Base-by-base conservation (phyloP, 1,284 basidiomycete species). In the Rhizoctonia solani region DNA sequence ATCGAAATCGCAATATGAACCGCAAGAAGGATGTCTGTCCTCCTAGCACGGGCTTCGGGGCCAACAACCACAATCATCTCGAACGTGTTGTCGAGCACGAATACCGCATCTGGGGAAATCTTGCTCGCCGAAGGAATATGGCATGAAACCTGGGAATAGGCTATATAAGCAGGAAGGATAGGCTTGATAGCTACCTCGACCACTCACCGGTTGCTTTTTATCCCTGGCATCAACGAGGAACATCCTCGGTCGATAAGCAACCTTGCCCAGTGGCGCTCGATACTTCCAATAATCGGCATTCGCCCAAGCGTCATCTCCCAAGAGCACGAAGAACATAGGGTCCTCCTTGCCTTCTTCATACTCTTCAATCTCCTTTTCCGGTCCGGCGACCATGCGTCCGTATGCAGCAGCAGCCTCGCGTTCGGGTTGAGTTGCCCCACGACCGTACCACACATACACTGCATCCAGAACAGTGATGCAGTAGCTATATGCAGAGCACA, bases 321-420 rank as follows among this genome's bases (percentile, higher is more conserved):
- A 79, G 50, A 89, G 82, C 84, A 89, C 86, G 88, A 90, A 90
- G 73, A 92, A 91, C 83, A 91, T 85, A 67, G 90, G 88, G 66
- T 90, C 87, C 27, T 81, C 76, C 41, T 77, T 76, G 27, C 83
- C 81, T 58, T 81, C 82, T 71, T 84, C 81, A n/a, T 84, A 84
- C 68, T 88, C 85, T 6, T 83, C 75, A 23, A 85, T 76, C 11
- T 74, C 75, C 2, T 76, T 76, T 2, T 78, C 75, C 30, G 77
- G 77, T 5, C 74, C 71, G 0, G 78, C 76, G 30, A 91, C 76
- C 4, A 74, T 76, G 47, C 78, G 76, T 4, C 83, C 87, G 74
- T 92, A 92, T 69, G 78, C 75, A 13, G 83, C 71, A 0, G 88
- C 88, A 3, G 84, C 86, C 42, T 79, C 72, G 55, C 85, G 83